Base-by-base conservation (phyloP, 2,329 filamentous ascomycete species). In the Nemania abortiva region DNA sequence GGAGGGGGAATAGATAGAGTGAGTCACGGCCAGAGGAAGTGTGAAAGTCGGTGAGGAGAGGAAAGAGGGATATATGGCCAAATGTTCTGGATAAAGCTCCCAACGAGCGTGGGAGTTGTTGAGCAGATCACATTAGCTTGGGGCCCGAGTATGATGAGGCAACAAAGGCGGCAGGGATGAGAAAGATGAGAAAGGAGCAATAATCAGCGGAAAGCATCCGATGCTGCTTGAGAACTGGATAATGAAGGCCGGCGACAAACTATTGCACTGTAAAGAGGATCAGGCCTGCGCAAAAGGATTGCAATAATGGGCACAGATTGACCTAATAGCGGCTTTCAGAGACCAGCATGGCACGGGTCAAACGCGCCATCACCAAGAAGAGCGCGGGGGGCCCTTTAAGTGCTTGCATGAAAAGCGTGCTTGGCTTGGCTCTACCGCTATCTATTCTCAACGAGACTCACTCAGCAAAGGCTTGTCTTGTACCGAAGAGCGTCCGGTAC, bases 21-120 rank as follows among this genome's bases (percentile, higher is more conserved):
- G 81, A 82, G 80, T 82, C 80, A 81, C 77, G 74, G 70, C 68
- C 60, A 71, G 73, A 63, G 24, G 55, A 72, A 56, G 69, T 71
- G 81, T 83, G 81, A 82, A 81, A 77, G 75, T 76, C 67, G 77
- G 81, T 82, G 81, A 83, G 81, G 77, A 77, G 76, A 79, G 76
- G 73, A 70, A 76, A 75, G 74, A 72, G 71, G 75, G 74, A 77
- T 83, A 82, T 83, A 83, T 80, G 80, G 66, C 49, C 68, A 72
- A 63, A 42, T 56, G 67, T 71, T 69, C 69, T 72, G 65, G 66
- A 75, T 74, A 75, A 76, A 77, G 72, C 71, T 75, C 72, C 54
- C 61, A 63, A 31, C 64, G 69, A 74, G 73, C 73, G 65, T 75
- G 67, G 55, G 37, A 70, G 56, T 63, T 68, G 72, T 73, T 73